Evolutionary conservation across 1,284 basidiomycete genomes (phyloP).

Genomic region (Ceratorhiza oryzae-sativae): DNA sequence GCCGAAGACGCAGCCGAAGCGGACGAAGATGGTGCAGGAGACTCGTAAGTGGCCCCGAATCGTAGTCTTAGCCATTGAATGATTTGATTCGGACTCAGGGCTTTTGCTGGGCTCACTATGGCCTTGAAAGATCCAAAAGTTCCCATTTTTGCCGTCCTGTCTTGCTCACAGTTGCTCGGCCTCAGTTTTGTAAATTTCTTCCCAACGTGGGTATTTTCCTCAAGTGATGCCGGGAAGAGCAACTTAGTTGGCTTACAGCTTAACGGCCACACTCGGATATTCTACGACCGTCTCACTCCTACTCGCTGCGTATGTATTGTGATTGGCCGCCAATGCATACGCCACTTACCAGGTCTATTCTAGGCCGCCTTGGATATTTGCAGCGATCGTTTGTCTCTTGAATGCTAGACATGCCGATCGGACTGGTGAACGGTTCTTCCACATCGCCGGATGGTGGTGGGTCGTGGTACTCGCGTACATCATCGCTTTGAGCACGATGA

Average conservation of each 20-base stretch:
- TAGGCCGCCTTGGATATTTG: conserved; percentile 71
- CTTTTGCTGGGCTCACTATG: conserved; percentile 61
- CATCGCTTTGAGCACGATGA: conserved; percentile 64
- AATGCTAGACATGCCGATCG: conserved; percentile 73
- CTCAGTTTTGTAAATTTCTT: conserved; percentile 78
- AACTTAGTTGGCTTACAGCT: conserved; percentile 49
- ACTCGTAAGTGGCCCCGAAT: conserved; percentile 57
- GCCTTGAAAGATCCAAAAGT: conserved; percentile 71
- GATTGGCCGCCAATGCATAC: neutral
- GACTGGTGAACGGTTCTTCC: conserved; percentile 72
- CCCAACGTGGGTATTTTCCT: conserved; percentile 60
- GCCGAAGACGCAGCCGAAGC: conserved; percentile 79
- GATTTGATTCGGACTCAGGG: conserved; percentile 50
- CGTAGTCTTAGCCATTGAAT: conserved; percentile 10
- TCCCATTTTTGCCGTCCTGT: conserved; percentile 64
- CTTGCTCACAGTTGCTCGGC: conserved; percentile 62
- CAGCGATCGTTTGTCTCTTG: conserved; percentile 61
- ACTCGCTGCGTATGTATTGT: conserved; percentile 63
- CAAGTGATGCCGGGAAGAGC: neutral
- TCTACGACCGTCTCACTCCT: conserved; percentile 65
- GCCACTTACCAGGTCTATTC: conserved; percentile 44
- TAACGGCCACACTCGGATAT: conserved; percentile 72
- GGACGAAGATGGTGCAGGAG: conserved; percentile 62
- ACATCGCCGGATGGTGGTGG: conserved; percentile 67
- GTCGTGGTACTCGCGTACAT: conserved; percentile 68